Base-by-base conservation (phyloP, 306 rosid species). In the Casuarina equisetifolia region DNA sequence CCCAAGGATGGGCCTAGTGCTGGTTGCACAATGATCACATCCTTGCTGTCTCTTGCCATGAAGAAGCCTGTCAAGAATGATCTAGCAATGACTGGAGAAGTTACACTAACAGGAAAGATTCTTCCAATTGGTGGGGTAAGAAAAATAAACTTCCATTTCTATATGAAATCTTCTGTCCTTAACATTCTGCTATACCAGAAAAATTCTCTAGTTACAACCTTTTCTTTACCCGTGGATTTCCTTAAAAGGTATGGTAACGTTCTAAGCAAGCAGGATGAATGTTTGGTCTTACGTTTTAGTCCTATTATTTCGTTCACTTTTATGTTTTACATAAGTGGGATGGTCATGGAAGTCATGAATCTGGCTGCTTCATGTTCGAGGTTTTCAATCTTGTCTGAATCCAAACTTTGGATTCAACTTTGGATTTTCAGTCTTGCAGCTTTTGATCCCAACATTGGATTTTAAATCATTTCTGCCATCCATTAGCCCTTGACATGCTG, bases 1-100 rank as follows among this genome's bases (percentile, higher is more conserved):
- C 99, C 99, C 8, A 96, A 96, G 88, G 99, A 96, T 53, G 99
- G 99, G 51, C 99, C 99, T 0, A 92, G 99, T 70, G 99, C 99
- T 77, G 99, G 99, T 50, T 96, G 98, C 93, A 96, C 99, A 17
- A 96, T 96, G 99, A 91, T 87, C 73, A 92, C 99, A 79, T 96
- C 99, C 76, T 74, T 96, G 79, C 77, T 96, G 83, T 96, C 99
- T 69, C 84, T 88, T 81, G 98, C 99, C 73, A 19, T 87, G 93
- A 91, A 89, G 89, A 96, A 90, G 87, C 97, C 94, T 10, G 93
- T 86, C 85, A 92, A 78, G 88, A 91, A 79, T 87, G 97, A 96
- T 85, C 84, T 96, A 70, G 99, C 99, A 76, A 96, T 96, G 99
- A 96, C 99, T 0, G 99, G 99, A 69, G 99, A 96, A 91, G 96